Base-by-base conservation (phyloP, 164 flowering plant genomes). In the Dillenia suffruticosa region DNA sequence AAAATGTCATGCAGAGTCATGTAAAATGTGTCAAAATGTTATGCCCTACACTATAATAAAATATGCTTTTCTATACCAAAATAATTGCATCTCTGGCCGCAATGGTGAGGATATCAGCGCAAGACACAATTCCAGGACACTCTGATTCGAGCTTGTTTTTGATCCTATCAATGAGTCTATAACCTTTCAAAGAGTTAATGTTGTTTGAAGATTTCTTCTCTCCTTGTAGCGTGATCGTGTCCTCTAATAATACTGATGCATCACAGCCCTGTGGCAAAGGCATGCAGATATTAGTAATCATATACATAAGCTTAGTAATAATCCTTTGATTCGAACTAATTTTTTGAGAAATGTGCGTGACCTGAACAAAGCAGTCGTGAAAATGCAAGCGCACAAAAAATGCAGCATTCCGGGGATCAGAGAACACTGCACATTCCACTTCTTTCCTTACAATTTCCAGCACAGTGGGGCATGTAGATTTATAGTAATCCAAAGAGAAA, bases 291-390 rank as follows among this genome's bases (percentile, higher is more conserved):
- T 8, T 58, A 15, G 24, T 15, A 58, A n/a, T 54, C 22, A 62
- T 61, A 49, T 9, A 22, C n/a, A 51, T 62, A 32, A 32, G 40
- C 40, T 32, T 32, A 4, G 7, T 32, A n/a, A 26, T 2, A 13
- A 49, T 24, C 43, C 19, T 32, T 32, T 5, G 7, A 32, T 32
- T 32, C 5, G 9, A 3, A 11, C 51, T 46, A 44, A 44, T 43
- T 44, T 26, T 61, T 48, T 22, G 9, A 10, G 55, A 11, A 40
- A 10, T 48, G 16, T 55, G 4, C 5, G 16, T 9, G 16, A 90
- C 97, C 95, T 90, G 97, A 63, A 90, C 94, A 56, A 93, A 90
- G 80, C 97, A 93, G 65, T 93, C 98, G 51, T 93, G 98, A 70
- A 90, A 87, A 73, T 90, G 98, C 55, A 93, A 63, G 9, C 95